phyloP scores from a whole-genome alignment of 805 yeast genomes.

The Kuraishia ogatae region DNA sequence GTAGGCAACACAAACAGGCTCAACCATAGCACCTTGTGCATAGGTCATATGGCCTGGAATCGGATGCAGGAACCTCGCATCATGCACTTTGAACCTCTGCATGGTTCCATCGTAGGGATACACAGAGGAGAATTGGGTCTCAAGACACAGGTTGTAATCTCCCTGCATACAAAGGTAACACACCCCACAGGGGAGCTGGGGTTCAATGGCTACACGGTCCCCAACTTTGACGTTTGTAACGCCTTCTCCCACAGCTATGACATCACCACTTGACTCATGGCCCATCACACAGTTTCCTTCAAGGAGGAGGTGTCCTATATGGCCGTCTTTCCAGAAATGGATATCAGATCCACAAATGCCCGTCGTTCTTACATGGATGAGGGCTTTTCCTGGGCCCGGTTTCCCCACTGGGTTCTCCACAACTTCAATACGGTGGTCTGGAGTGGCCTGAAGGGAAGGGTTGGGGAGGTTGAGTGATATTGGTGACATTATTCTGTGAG shows the following conservation, averaged over 20 bases:
- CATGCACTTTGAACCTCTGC: constrained; percentile 27
- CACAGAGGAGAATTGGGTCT: constrained; percentile 28
- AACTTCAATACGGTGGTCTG: constrained; percentile 11
- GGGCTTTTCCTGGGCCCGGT: constrained; percentile 33
- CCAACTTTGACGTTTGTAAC: constrained; percentile 37
- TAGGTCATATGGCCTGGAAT: constrained; percentile 34
- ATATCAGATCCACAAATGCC: constrained; percentile 75
- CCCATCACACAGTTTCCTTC: constrained; percentile 29
- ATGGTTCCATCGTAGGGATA: constrained; percentile 29
- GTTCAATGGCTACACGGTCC: constrained; percentile 43
- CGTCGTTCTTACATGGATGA: constrained; percentile 51
- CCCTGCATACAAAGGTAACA: constrained; percentile 30
- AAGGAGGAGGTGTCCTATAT: constrained; percentile 40
- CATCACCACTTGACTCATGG: constrained; percentile 38
- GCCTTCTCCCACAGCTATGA: constrained; percentile 38
- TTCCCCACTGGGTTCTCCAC: constrained; percentile 10
- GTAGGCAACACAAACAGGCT: constrained; percentile 45
- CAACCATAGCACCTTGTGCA: constrained; percentile 47
- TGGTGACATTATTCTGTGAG: no score
- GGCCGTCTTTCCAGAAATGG: constrained; percentile 61
- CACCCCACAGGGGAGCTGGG: constrained; percentile 42
- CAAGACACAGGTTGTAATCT: constrained; percentile 30
- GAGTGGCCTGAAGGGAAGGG: constrained; percentile 15
- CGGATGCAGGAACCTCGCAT: constrained; percentile 24
- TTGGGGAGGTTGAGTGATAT: neutral